A percentile compares a stretch with the other conserved stretches of the same genome.
phyloP scores from a whole-genome alignment of 1,139 yeast species.

The Hansenula sp. region DNA sequence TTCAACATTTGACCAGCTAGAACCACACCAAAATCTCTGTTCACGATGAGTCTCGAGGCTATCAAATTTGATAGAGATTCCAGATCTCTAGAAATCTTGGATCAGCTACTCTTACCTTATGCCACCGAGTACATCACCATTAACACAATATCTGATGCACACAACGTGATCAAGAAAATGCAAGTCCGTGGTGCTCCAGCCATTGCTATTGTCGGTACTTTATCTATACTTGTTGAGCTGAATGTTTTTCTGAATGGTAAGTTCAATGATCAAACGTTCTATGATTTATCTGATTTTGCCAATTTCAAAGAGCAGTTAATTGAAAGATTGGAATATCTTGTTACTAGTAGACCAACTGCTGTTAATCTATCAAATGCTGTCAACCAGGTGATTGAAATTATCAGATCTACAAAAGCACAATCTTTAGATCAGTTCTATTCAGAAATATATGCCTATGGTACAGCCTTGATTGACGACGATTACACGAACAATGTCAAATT shows the following conservation, averaged over 20 bases:
- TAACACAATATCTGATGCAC: conserved; percentile 65
- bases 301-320: conserved; percentile 32
- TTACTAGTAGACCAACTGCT: conserved; percentile 90
- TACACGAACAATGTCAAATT: conserved; percentile 69
- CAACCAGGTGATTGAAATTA: conserved; percentile 46
- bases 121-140: conserved; percentile 65
- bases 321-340: conserved; percentile 57
- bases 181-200: conserved; percentile 99
- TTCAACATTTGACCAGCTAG: too few species aligned
- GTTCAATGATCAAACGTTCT: conserved; percentile 25
- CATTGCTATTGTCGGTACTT: conserved; percentile 90
- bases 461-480: conserved; percentile 67
- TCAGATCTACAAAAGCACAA: conserved; percentile 22
- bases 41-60: conserved; percentile 48
- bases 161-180: conserved; percentile 78
- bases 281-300: conserved; percentile 29
- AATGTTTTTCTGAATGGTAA: conserved; percentile 25
- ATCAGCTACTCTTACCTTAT: conserved; percentile 82
- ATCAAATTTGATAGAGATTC: conserved; percentile 56
- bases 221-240: conserved; percentile 76
- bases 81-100: conserved; percentile 55
- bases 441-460: conserved; percentile 47
- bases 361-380: conserved; percentile 86
- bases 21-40: too few species aligned
- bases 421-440: conserved; percentile 32